Evolutionary conservation across 78 protist species (phyloP).

Genomic region (Dictyostelium capitatum): DNA sequence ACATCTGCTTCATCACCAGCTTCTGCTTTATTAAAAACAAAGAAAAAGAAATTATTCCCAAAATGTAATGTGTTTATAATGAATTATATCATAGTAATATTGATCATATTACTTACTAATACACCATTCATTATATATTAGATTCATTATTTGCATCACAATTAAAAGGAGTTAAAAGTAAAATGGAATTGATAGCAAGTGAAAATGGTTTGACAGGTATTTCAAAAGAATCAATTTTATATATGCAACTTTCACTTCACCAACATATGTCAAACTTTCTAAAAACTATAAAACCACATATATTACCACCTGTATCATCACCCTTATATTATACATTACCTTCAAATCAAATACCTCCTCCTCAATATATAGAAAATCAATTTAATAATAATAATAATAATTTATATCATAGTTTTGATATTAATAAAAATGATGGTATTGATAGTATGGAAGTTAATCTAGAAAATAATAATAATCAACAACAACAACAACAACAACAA

Average conservation of each 20-base stretch:
- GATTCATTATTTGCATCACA: constrained; percentile 61
- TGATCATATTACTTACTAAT: background rate
- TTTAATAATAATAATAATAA: constrained; percentile 21
- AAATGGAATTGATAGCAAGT: constrained; percentile 61
- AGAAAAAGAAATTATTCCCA: constrained; percentile 48
- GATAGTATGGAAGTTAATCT: background rate
- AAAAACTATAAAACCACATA: constrained; percentile 22
- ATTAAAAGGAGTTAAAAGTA: constrained; percentile 34
- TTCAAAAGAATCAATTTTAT: constrained; percentile 50
- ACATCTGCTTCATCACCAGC: background rate
- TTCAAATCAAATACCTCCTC: constrained; percentile 38
- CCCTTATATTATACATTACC: background rate
- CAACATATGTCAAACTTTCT: constrained; percentile 44
- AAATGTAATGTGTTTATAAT: constrained; percentile 57
- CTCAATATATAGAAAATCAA: background rate
- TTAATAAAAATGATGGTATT: background rate
- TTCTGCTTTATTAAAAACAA: background rate
- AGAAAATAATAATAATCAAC: background rate
- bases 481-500: background rate
- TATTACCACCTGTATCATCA: background rate
- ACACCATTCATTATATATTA: background rate
- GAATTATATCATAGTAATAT: background rate
- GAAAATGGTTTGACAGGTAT: constrained; percentile 51
- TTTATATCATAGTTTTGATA: background rate
- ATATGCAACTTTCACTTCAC: constrained; percentile 63